Conservation (phyloP, 176 grass and related monocot species). For the Raddia guianensis region DNA sequence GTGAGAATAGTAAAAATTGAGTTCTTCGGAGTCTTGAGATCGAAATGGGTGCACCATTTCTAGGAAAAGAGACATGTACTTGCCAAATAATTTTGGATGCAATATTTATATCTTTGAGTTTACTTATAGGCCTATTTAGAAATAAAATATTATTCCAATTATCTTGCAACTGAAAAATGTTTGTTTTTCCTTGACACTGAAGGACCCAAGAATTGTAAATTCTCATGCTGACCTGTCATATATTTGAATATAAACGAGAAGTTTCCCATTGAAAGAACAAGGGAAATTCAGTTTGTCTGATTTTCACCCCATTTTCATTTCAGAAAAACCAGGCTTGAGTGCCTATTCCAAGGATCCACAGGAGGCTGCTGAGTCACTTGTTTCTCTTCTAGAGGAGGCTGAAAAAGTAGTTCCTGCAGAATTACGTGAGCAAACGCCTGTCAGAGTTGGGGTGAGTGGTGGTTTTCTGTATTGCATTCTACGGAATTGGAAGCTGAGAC, state of each 20-base stretch:
- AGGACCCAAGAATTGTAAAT: constrained; percentile 7
- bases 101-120: too few relatives aligned
- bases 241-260: constrained; percentile 24
- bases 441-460: constrained; percentile 75
- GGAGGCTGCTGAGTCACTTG: constrained; percentile 85
- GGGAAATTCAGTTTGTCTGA: constrained; percentile 16
- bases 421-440: constrained; percentile 34
- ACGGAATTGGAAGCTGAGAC: too few relatives aligned
- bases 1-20: too few relatives aligned
- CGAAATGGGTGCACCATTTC: too few relatives aligned
- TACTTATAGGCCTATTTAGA: too few relatives aligned
- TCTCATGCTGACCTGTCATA: constrained; percentile 23
- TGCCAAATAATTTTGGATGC: too few relatives aligned
- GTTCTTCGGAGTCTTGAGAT: too few relatives aligned
- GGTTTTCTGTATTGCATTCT: constrained; percentile 27
- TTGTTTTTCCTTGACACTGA: constrained; percentile 21
- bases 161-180: constrained; percentile 12
- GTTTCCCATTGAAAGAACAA: constrained; percentile 6
- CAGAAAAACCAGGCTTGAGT: constrained; percentile 90
- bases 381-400: constrained; percentile 80
- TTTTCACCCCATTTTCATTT: constrained; percentile 33
- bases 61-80: too few relatives aligned
- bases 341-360: constrained; percentile 72
- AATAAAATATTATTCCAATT: too few relatives aligned
- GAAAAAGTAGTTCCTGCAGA: constrained; percentile 73